Base-by-base conservation (phyloP, 768 basidiomycete species). In the Boletus huronensis region DNA sequence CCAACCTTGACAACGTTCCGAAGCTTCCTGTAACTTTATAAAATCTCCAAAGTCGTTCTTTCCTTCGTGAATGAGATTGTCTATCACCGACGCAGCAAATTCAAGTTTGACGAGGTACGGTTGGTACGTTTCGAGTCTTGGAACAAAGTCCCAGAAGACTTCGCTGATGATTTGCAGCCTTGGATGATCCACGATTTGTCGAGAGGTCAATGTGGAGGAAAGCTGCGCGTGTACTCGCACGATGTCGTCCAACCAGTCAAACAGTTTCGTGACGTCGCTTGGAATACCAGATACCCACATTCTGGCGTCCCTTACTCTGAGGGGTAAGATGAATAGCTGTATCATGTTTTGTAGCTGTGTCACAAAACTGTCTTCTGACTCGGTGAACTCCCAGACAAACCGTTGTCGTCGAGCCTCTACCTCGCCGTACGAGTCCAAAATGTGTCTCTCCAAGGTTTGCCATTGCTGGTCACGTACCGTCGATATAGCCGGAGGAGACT, bases 191-290 rank as follows among this genome's bases (percentile, higher is more conserved):
- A 68, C 64, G 16, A 75, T 67, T 19, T 77, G 72, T 28, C 75
- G 64, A 13, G 73, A 61, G 13, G 76, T 70, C 56, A 90, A 65
- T 1, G 78, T 69, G 4, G 76, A 74, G 8, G 79, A 75, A 25
- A 97, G 74, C 54, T 85, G 79, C 5, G 75, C 72, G 60, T 97
- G 94, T 2, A 94, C 74, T 50, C 85, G 84, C 10, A 87, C 76
- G 56, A 98, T 90, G 61, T 92, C 90, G 59, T 95, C 92, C 47
- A 95, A 72, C 86, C 90, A 92, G 69, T 94, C 92, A 56, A 98
- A 84, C 21, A 93, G 75, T 11, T 83, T 81, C 1, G 84, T 78
- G 13, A 93, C 77, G 34, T 84, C 79, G 2, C 74, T 57, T 0
- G 93, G 92, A 17, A 98, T 80, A 17, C 93, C 93, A 1, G 82